Percentiles rank a stretch among this genome's conserved stretches.
phyloP scores from a whole-genome alignment of 2,329 filamentous ascomycete genomes.

The Aspergillus calidoustus region DNA sequence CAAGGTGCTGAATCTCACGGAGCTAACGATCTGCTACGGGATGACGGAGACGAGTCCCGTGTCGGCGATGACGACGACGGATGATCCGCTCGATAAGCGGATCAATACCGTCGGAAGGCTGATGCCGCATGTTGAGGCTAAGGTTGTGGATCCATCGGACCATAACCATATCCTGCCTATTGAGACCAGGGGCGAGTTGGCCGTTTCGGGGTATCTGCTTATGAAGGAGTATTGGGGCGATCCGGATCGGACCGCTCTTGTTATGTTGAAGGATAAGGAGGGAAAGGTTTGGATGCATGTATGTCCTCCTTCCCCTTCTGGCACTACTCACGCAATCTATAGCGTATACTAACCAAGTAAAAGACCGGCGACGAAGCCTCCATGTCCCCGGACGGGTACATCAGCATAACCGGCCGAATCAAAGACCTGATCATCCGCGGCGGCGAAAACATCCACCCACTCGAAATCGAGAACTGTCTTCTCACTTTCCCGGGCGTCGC shows the following conservation, averaged over 20 bases:
- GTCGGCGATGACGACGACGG: slow-evolving; percentile 76
- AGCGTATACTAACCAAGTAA: background rate
- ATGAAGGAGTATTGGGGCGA: slow-evolving; percentile 94
- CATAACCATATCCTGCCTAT: slow-evolving; percentile 63
- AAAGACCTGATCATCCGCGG: slow-evolving; percentile 96
- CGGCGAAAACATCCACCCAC: slow-evolving; percentile 93
- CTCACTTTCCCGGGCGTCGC: slow-evolving; percentile 71
- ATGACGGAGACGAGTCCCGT: slow-evolving; percentile 87
- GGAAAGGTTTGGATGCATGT: slow-evolving; percentile 77
- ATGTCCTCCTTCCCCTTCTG: slow-evolving; percentile 25
- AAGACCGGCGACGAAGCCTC: slow-evolving; percentile 87
- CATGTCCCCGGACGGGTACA: slow-evolving; percentile 82
- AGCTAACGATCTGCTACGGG: slow-evolving; percentile 92
- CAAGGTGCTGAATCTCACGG: slow-evolving; percentile 72
- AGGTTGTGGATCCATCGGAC: slow-evolving; percentile 75
- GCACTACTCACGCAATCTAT: background rate
- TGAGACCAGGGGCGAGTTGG: slow-evolving; percentile 76
- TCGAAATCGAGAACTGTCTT: slow-evolving; percentile 89
- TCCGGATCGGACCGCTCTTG: slow-evolving; percentile 68
- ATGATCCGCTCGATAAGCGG: slow-evolving; percentile 73
- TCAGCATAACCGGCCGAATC: slow-evolving; percentile 86
- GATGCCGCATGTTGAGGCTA: slow-evolving; percentile 79
- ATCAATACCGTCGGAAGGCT: slow-evolving; percentile 77
- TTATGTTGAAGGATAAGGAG: slow-evolving; percentile 61
- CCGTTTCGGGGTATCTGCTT: slow-evolving; percentile 80